Base-by-base conservation (phyloP, 148 eudicot genomes). In the Cornus suecica region DNA sequence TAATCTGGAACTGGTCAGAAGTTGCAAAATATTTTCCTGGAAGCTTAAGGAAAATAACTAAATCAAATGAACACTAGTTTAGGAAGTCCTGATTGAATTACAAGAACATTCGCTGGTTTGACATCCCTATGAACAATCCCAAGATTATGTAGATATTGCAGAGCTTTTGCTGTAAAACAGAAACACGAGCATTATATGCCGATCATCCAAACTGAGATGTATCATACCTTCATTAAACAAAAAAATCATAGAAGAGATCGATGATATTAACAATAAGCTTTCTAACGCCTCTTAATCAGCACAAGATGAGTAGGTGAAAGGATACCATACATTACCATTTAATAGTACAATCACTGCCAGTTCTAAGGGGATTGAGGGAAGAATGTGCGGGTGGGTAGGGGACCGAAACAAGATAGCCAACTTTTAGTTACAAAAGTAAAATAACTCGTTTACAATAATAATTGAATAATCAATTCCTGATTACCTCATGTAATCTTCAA, bases 61-160 rank as follows among this genome's bases (percentile, higher is more conserved):
- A 62, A 66, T 26, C 25, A 6, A 58, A 5, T 58, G 62, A 58
- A 58, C 8, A 58, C 3, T 0, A 58, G 24, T 22, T 22, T 1
- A 42, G 66, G 20, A 69, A 66, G 71, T 67, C 25, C 31, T 78
- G 30, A 62, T 68, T 26, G 52, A 68, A 76, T 95, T 95, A 95
- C 99, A 82, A 95, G 99, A 83, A 95, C 86, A 83, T 95, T 95
- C 74, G 90, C 91, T 31, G 99, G 97, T 88, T 95, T 95, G 77
- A 95, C 88, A 88, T 95, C 99, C 80, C 99, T 87, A 78, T 95
- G 99, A 70, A 95, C 82, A 78, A 95, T 86, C 72, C 97, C 97
- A 78, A 92, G 90, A 76, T 84, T 83, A 82, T 91, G 97, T 62
- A 95, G 89, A 84, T 90, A 87, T 69, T 85, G 86, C 90, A 95